A percentile compares a stretch with the other conserved stretches of the same genome.
Conservation (phyloP, 129 eudicot species). For the Chrysanthemum seticuspe region DNA sequence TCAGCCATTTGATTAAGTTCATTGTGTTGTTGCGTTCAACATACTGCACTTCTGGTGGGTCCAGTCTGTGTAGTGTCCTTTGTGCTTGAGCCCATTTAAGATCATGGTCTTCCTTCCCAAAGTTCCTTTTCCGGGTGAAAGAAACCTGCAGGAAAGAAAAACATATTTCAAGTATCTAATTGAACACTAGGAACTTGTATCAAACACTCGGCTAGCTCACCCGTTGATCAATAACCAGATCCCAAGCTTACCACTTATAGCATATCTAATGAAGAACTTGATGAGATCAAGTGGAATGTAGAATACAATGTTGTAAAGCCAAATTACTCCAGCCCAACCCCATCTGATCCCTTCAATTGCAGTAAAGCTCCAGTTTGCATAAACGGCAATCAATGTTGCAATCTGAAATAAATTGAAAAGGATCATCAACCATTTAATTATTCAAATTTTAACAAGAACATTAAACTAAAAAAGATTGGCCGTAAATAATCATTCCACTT, state of each 20-base stretch:
- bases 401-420: slow-evolving; percentile 23
- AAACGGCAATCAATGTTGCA: slow-evolving; percentile 79
- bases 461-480: neutral
- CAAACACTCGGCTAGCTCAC: too few relatives aligned
- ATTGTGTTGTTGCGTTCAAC: slow-evolving; percentile 40
- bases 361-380: slow-evolving; percentile 71
- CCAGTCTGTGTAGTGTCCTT: slow-evolving; percentile 61
- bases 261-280: slow-evolving; percentile 61
- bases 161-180: too few relatives aligned
- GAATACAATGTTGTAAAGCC: slow-evolving; percentile 62
- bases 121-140: neutral
- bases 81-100: slow-evolving; percentile 72
- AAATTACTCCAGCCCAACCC: slow-evolving; percentile 85
- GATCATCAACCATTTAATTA: too few relatives aligned
- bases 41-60: slow-evolving; percentile 45
- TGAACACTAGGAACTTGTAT: too few relatives aligned
- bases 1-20: slow-evolving; percentile 47
- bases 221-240: too few relatives aligned
- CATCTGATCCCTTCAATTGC: slow-evolving; percentile 82
- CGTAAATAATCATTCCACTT: neutral
- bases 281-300: slow-evolving; percentile 69
- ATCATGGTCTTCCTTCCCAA: slow-evolving; percentile 72
- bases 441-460: too few relatives aligned
- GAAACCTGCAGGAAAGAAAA: slow-evolving; percentile 58
- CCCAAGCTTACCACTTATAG: slow-evolving; percentile 46